A percentile compares a stretch with the other conserved stretches of the same genome.
These are phyloP conservation scores for Phialophora verrucosa DNA, from an alignment of 2,329 filamentous ascomycete genomes.

Conservation along the genomic window DNA sequence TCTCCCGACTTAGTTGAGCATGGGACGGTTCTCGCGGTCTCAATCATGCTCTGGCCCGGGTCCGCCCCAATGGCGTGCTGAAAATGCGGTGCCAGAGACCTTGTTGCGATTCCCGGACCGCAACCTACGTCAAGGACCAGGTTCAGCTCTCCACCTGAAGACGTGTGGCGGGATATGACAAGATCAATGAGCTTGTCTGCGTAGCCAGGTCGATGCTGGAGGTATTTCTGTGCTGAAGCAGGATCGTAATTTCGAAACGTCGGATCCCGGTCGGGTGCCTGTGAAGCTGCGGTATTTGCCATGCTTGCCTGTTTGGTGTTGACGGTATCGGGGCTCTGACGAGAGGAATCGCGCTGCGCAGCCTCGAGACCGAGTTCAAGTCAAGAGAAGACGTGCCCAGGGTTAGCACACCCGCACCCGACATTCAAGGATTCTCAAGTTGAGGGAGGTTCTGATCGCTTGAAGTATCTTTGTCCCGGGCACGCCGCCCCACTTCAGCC, in stretches of 20 bases:
- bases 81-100: constrained; percentile 56
- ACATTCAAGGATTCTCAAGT: background rate
- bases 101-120: constrained; percentile 59
- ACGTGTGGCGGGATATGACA: constrained; percentile 56
- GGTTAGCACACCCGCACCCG: no score
- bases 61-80: constrained; percentile 57
- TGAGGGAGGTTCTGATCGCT: background rate
- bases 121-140: constrained; percentile 62
- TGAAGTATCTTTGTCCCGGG: background rate
- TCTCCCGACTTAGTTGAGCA: constrained; percentile 42
- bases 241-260: constrained; percentile 56
- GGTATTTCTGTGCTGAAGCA: constrained; percentile 54
- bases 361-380: background rate
- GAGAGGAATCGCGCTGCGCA: background rate
- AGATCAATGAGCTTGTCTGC: constrained; percentile 53
- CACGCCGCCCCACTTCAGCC: background rate
- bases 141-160: constrained; percentile 52
- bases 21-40: constrained; percentile 49
- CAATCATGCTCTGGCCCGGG: constrained; percentile 61
- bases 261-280: constrained; percentile 40
- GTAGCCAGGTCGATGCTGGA: constrained; percentile 53
- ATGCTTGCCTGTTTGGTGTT: constrained; percentile 4
- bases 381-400: background rate
- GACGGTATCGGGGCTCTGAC: background rate
- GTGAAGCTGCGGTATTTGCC: constrained; percentile 14